Evolutionary conservation across 352 stramenopile species (phyloP).

Genomic region (Globisporangium recalcitrans): DNA sequence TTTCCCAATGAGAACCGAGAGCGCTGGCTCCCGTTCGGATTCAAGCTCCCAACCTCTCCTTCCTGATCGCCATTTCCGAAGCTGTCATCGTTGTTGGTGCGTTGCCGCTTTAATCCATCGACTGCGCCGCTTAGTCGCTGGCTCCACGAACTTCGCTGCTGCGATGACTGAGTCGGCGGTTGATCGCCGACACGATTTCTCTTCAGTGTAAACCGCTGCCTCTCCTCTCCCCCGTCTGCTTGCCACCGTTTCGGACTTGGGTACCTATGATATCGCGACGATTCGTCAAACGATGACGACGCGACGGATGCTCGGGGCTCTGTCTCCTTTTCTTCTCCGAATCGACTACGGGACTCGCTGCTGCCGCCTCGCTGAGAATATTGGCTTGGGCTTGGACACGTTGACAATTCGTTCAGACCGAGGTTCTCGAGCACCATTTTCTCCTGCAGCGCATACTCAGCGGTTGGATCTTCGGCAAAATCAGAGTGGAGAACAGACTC

Average conservation of each 20-base stretch:
- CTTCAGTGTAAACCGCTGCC: neutral
- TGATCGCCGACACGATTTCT: neutral
- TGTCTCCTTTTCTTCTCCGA: neutral
- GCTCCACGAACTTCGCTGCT: slow-evolving; percentile 15
- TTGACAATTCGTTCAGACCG: slow-evolving; percentile 49
- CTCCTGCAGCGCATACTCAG: slow-evolving; percentile 66
- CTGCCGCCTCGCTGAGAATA: slow-evolving; percentile 4
- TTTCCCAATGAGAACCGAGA: slow-evolving; percentile 13
- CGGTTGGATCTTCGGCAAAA: slow-evolving; percentile 50
- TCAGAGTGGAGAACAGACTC: slow-evolving; percentile 70
- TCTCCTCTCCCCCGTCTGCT: neutral
- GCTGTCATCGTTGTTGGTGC: neutral
- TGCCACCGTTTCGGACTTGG: slow-evolving; percentile 15
- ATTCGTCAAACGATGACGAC: neutral
- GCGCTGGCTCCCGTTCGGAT: neutral
- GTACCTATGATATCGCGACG: neutral
- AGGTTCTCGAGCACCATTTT: slow-evolving; percentile 67
- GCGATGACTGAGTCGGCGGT: neutral
- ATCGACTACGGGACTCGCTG: neutral
- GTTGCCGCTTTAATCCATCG: neutral
- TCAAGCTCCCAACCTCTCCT: neutral
- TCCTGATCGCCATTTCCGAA: neutral
- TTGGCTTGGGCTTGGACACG: slow-evolving; percentile 17
- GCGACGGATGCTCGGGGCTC: neutral
- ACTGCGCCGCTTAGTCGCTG: slow-evolving; percentile 10